phyloP scores from a whole-genome alignment of 140 eudicot genomes.

The Anethum foeniculum region DNA sequence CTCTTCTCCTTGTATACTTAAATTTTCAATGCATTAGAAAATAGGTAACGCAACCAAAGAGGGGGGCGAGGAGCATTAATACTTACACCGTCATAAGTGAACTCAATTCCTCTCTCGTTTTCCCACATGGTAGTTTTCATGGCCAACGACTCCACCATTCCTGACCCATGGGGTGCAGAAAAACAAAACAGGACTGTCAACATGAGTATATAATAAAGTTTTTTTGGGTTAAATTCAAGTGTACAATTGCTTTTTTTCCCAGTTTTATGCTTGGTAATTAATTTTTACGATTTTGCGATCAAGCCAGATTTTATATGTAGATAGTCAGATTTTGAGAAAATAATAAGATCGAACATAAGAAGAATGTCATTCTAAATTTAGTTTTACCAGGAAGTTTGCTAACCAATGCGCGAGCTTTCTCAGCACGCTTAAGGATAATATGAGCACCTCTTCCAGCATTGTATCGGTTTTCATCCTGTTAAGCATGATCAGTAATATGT shows the following conservation, averaged over 20 bases:
- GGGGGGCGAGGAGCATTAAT: neutral
- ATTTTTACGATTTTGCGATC: neutral
- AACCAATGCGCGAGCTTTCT: slow-evolving; percentile 80
- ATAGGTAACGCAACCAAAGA: neutral
- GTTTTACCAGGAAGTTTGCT: slow-evolving; percentile 77
- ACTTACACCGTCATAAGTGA: slow-evolving; percentile 80
- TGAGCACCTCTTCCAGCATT: slow-evolving; percentile 97
- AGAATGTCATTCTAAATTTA: slow-evolving; percentile 7
- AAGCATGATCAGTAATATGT: neutral
- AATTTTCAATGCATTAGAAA: neutral
- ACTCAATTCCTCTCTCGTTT: slow-evolving; percentile 51
- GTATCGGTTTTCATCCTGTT: slow-evolving; percentile 84
- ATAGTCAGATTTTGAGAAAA: too few species aligned
- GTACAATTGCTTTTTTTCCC: neutral
- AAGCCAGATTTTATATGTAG: neutral
- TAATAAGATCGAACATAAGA: too few species aligned
- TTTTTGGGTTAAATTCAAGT: neutral
- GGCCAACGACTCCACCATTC: slow-evolving; percentile 63
- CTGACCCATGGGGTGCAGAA: slow-evolving; percentile 24
- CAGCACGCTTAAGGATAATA: slow-evolving; percentile 84
- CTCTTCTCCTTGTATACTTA: neutral
- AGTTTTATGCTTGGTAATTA: neutral
- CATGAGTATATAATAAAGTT: neutral
- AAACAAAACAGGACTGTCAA: neutral
- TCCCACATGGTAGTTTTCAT: slow-evolving; percentile 59